A percentile compares a stretch with the other conserved stretches of the same genome.
phyloP scores from a whole-genome alignment of 2,329 filamentous ascomycete genomes.

The Stemphylium vesicarium region DNA sequence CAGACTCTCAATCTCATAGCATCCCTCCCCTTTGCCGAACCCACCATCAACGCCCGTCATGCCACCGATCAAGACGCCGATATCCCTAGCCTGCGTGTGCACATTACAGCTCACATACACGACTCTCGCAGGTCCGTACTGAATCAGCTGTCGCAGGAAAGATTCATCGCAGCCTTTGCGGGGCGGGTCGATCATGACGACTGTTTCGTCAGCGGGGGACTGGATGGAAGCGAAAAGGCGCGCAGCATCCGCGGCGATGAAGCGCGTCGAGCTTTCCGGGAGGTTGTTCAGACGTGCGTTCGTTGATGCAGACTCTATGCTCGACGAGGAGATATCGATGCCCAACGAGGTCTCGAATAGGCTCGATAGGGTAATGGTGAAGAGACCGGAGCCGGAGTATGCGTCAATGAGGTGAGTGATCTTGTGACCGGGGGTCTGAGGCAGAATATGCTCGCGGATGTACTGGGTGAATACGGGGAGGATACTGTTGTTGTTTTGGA shows the following conservation, averaged over 20 bases:
- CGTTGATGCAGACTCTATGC: slow-evolving; percentile 76
- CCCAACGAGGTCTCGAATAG: slow-evolving; percentile 82
- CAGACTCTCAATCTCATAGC: slow-evolving; percentile 87
- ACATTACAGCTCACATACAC: slow-evolving; percentile 98
- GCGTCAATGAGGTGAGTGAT: slow-evolving; percentile 93
- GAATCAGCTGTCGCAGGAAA: slow-evolving; percentile 81
- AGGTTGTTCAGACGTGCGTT: slow-evolving; percentile 83
- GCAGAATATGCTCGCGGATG: slow-evolving; percentile 79
- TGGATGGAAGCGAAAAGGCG: slow-evolving; percentile 78
- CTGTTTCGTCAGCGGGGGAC: slow-evolving; percentile 80
- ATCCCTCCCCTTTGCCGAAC: slow-evolving; percentile 46
- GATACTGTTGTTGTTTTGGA: slow-evolving; percentile 99
- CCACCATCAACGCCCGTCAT: slow-evolving; percentile 52
- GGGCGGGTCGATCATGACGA: slow-evolving; percentile 95
- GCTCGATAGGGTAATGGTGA: slow-evolving; percentile 89
- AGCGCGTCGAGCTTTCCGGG: slow-evolving; percentile 70
- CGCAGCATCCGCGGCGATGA: slow-evolving; percentile 87
- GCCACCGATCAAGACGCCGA: slow-evolving; percentile 84
- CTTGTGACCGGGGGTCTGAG: slow-evolving; percentile 45
- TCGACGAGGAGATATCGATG: slow-evolving; percentile 84
- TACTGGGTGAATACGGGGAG: slow-evolving; percentile 85
- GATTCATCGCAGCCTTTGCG: slow-evolving; percentile 89
- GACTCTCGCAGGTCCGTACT: slow-evolving; percentile 77
- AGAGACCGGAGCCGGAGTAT: slow-evolving; percentile 96
- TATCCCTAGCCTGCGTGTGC: slow-evolving; percentile 93